Conservation (phyloP, 2,329 filamentous ascomycete species). For the Cadophora sp. region DNA sequence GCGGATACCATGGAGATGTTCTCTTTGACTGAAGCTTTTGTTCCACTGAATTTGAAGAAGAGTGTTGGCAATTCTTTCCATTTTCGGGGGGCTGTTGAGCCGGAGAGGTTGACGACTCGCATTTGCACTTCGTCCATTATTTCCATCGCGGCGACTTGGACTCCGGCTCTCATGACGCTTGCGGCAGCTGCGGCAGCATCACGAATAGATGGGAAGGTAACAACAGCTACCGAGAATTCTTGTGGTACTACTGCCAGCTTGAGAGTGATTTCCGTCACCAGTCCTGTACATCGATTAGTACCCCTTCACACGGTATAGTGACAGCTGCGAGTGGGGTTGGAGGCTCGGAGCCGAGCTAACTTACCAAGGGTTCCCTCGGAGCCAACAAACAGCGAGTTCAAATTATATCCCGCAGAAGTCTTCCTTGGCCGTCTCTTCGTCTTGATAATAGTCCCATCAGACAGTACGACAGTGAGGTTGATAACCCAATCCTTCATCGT, state of each 20-base stretch:
- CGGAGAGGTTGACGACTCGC: conserved; percentile 78
- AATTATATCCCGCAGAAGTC: conserved; percentile 82
- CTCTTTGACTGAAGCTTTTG: conserved; percentile 77
- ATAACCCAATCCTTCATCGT: conserved; percentile 92
- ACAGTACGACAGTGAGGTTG: conserved; percentile 80
- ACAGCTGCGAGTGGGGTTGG: neutral
- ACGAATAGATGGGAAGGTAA: conserved; percentile 78
- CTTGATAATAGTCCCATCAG: conserved; percentile 81
- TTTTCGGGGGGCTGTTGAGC: conserved; percentile 69
- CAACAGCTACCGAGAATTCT: conserved; percentile 78
- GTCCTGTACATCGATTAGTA: conserved; percentile 50
- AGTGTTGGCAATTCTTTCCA: conserved; percentile 81
- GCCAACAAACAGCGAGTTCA: conserved; percentile 80
- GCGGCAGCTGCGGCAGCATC: conserved; percentile 78
- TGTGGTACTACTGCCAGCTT: conserved; percentile 81
- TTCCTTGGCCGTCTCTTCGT: conserved; percentile 80
- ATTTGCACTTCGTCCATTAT: conserved; percentile 91
- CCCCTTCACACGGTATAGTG: no score
- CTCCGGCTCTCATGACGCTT: conserved; percentile 70
- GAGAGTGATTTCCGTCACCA: conserved; percentile 84
- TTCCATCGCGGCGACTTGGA: conserved; percentile 57
- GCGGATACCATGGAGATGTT: conserved; percentile 73
- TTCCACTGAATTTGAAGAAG: conserved; percentile 88
- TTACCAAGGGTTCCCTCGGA: conserved; percentile 74
- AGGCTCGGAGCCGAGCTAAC: neutral